Evolutionary conservation across 768 basidiomycete genomes (phyloP), one percentile per base, ranked within the genome.

Genomic region (Phylloporus scabripes): DNA sequence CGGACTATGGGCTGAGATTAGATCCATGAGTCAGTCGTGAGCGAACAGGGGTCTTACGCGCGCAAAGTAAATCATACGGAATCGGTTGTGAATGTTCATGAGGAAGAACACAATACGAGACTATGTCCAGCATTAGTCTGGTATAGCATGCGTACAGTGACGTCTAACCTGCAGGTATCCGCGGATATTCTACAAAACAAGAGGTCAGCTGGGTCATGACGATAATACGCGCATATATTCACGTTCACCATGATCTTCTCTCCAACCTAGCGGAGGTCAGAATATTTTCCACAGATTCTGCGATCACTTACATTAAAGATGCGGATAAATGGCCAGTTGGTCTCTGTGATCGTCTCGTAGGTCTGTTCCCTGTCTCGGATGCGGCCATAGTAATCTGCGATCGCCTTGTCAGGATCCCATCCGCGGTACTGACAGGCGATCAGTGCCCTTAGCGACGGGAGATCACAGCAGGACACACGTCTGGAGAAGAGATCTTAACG

Each of bases 401-500:
- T 83, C 0, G 96, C 96, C 57, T 82, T 77, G 64, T 99, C 88
- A 38, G 92, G 90, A 60, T 94, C 78, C 93, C 95, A 98, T 14
- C 79, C 82, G 41, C 83, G 82, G 67, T 98, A 99, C 94, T 96
- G 20, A 32, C 17, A 8, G 28, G 17, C 28, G 15, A 48, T 60
- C 38, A 56, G 36, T n/a, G n/a, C 41, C 1, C 7, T 7, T 26
- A 8, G 9, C 33, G 14, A 20, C 20, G 21, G 36, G 17, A 38
- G 42, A 57, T 31, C 21, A 29, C 37, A 42, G 18, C 4, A 29
- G 21, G 17, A 76, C 89, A 36, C 60, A 93, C 95, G 67, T 99
- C 95, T 4, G 95, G 96, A 12, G 95, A 97, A 7, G 94, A 96
- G 42, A 99, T 90, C 77, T 99, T 97, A 70, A 98, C 95, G 55